phyloP scores from a whole-genome alignment of 2,329 filamentous ascomycete species.

The Colletotrichum sp. region DNA sequence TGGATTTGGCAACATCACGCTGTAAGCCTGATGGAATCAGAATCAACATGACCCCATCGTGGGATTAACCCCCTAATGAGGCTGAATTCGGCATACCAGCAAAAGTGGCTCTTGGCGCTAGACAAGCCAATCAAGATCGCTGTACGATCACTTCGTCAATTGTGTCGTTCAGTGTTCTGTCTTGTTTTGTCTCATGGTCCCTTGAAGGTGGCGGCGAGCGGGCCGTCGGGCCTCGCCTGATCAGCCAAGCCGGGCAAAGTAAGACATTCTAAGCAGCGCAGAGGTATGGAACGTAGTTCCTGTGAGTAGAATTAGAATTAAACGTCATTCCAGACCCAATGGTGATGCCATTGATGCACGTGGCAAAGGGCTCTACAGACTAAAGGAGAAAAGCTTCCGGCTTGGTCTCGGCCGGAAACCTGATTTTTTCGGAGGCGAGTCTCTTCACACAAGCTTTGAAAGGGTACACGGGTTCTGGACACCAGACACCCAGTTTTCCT shows the following conservation, averaged over 20 bases:
- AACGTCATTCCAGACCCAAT: background rate
- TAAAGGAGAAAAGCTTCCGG: background rate
- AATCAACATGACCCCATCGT: background rate
- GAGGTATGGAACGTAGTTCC: background rate
- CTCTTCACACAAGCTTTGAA: background rate
- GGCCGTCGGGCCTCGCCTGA: background rate
- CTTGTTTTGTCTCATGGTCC: background rate
- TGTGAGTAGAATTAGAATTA: background rate
- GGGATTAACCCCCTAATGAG: background rate
- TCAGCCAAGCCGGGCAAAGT: background rate
- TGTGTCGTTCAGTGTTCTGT: background rate
- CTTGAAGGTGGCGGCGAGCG: background rate
- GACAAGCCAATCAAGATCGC: background rate
- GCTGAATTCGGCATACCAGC: accelerated
- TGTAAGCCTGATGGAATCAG: background rate
- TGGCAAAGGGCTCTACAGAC: background rate
- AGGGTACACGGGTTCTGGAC: background rate
- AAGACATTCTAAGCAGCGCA: background rate
- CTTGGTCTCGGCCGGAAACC: background rate
- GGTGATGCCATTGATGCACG: background rate
- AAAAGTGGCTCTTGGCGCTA: background rate
- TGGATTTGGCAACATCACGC: background rate
- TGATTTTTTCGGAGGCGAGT: background rate
- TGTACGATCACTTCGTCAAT: accelerated
- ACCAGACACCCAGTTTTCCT: background rate